These are phyloP conservation scores for Talaromyces thailandensis DNA, from an alignment of 495 filamentous ascomycete species.

Conservation along the genomic window DNA sequence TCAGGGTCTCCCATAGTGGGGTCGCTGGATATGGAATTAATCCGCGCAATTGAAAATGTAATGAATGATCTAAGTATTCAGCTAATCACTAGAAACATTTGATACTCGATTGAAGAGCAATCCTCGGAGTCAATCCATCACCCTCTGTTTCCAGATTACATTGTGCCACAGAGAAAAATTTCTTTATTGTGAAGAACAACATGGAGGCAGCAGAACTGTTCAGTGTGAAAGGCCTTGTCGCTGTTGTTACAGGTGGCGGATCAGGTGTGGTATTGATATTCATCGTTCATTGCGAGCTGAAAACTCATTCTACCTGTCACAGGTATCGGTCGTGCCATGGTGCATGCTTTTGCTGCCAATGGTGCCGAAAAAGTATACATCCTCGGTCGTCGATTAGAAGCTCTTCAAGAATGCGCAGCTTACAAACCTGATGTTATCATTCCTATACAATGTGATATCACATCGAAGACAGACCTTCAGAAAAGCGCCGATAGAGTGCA, in stretches of 20 bases:
- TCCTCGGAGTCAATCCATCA: not conserved
- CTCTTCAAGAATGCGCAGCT: slow-evolving; percentile 34
- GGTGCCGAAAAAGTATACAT: slow-evolving; percentile 64
- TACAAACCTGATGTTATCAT: slow-evolving; percentile 23
- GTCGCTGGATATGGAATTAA: not conserved
- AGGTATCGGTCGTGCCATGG: slow-evolving; percentile 61
- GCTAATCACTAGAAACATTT: not conserved
- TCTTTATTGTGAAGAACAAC: not conserved
- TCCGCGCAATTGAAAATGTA: not conserved
- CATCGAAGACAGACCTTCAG: slow-evolving; percentile 28
- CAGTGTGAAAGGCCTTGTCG: slow-evolving; percentile 49
- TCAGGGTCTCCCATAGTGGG: not conserved
- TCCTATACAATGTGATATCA: slow-evolving; percentile 31
- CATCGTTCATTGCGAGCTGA: not conserved
- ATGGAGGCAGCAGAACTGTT: slow-evolving; percentile 26
- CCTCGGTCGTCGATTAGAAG: slow-evolving; percentile 47
- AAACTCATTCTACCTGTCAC: not conserved
- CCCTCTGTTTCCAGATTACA: not conserved
- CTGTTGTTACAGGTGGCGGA: slow-evolving; percentile 55
- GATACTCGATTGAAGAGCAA: not conserved
- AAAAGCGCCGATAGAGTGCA: slow-evolving; percentile 20
- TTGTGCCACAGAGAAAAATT: not conserved
- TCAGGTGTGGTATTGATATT: slow-evolving; percentile 29
- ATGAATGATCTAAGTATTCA: not conserved
- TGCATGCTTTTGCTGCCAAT: slow-evolving; percentile 51